A percentile compares a stretch with the other conserved stretches of the same genome.
Evolutionary conservation across 2,329 filamentous ascomycete species (phyloP).

Genomic region (Aureobasidium namibiae): DNA sequence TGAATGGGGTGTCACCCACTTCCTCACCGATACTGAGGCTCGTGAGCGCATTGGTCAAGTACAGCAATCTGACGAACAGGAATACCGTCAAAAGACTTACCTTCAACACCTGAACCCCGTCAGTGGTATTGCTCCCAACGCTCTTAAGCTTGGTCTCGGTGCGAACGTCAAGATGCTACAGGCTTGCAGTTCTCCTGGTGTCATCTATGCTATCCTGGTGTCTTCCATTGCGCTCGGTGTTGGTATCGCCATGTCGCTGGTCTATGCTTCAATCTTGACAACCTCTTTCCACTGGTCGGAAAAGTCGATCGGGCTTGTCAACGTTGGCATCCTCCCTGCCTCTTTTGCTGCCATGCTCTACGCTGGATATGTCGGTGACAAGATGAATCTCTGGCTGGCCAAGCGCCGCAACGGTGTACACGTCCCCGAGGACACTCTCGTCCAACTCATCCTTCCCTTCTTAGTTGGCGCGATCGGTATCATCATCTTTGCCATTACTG

Average conservation of each 20-base stretch:
- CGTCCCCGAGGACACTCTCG: conserved; percentile 28
- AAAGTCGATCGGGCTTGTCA: conserved; percentile 20
- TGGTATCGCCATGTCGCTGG: conserved; percentile 32
- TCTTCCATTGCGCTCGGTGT: conserved; percentile 31
- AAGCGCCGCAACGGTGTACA: conserved; percentile 27
- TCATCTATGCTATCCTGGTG: conserved; percentile 31
- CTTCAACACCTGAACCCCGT: conserved; percentile 16
- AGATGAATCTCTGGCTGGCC: conserved; percentile 24
- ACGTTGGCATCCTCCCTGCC: conserved; percentile 20
- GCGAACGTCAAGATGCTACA: conserved; percentile 26
- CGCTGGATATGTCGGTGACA: conserved; percentile 21
- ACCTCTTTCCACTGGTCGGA: conserved; percentile 27
- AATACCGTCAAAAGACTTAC: conserved; percentile 13
- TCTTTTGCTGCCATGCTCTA: conserved; percentile 21
- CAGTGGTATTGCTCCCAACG: conserved; percentile 14
- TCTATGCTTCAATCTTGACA: conserved; percentile 31
- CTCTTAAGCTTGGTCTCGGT: conserved; percentile 13
- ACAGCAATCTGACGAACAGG: not conserved
- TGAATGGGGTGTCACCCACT: conserved; percentile 31
- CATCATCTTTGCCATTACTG: conserved; percentile 27
- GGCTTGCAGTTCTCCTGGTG: conserved; percentile 30
- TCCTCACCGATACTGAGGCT: conserved; percentile 27
- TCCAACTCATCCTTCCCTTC: conserved; percentile 26
- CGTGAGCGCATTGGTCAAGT: conserved; percentile 15
- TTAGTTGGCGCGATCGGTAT: conserved; percentile 25